Base-by-base conservation (phyloP, 2,329 filamentous ascomycete species). In the Calonectria hawksworthii region DNA sequence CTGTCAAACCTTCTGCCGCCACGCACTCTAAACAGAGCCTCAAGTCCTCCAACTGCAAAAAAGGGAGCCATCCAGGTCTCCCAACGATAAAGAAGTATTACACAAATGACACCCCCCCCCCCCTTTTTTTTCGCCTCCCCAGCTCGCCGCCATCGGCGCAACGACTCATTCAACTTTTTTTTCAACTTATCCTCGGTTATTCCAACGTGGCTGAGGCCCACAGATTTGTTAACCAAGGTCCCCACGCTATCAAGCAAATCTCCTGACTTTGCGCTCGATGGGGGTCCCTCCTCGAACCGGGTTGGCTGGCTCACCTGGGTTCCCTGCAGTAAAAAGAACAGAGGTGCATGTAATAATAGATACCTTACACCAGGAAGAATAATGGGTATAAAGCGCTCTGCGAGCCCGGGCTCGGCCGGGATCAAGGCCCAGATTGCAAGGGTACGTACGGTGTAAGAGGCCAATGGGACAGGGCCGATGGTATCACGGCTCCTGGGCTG, bases 131-230 rank as follows among this genome's bases (percentile, higher is more conserved):
- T n/a, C 38, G 44, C 44, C 44, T 47, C 44, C 44, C 32, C 23
- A 30, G 51, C 26, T 71, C 30, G 68, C 68, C 61, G 23, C 68
- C 47, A 41, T 44, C 59, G 50, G 61, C 61, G 59, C 68, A 47
- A 52, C 36, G 21, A 56, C 61, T 65, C 47, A 65, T 41, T 38
- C 36, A 71, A 50, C 32, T 14, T 50, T 41, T 44, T 59, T 26
- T 66, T 69, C 47, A 30, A 54, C 51, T 79, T 80, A 80, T 80
- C 79, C 79, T 80, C 79, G 79, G 79, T 79, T 80, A 80, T 78
- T 68, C 69, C 64, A 72, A 68, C 38, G 52, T 67, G 63, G 34
- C 65, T 68, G 47, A 69, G 73, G 75, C 64, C 70, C 70, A 78
- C 74, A 68, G 36, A 47, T 63, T 59, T 52, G 73, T 72, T 70